Evolutionary conservation across 1,284 basidiomycete species (phyloP), one percentile per base, ranked within the genome.

Genomic region (Microstroma glucosiphilum): DNA sequence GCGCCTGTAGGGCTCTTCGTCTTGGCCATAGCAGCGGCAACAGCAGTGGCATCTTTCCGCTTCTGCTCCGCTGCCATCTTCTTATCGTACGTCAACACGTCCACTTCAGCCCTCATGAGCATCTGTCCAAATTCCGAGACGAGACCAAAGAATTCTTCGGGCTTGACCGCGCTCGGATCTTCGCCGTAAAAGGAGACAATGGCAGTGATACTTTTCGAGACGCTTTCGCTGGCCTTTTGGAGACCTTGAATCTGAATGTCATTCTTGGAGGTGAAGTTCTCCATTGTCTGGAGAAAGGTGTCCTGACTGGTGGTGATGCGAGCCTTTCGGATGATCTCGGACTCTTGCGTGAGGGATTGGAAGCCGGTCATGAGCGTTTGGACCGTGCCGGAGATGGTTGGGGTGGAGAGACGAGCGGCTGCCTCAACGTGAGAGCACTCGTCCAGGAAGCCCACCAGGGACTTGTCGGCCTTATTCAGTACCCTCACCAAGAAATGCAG

Each of bases 401-500:
- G 61, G 0, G 71, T 72, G n/a, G 70, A 71, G 1, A 76, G 56
- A 2, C 73, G 40, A 1, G 70, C 72, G 6, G 90, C 91, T 3
- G 89, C 85, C 77, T 93, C 90, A 1, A 94, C 74, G 72, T 87
- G 87, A 2, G 89, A 86, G 70, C 90, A 81, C 25, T 93, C 91
- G 42, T 91, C 88, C 8, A 90, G 83, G 80, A 92, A 93, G 13
- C 84, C 84, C 0, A 89, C 82, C 4, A 90, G 76, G 0, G 82
- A 81, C 0, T 88, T 84, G 72, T 92, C 87, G 12, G 83, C 84
- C 51, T 86, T 84, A 63, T 90, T 79, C n/a, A 94, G 82, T 6
- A 89, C 83, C 57, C 85, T 83, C 7, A 89, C 89, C 25, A 94
- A 75, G 76, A 91, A 94, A 78, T 96, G 91, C 26, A 96, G 82